Base-by-base conservation (phyloP, 2,329 filamentous ascomycete species). In the Ascocoryne sarcoides region DNA sequence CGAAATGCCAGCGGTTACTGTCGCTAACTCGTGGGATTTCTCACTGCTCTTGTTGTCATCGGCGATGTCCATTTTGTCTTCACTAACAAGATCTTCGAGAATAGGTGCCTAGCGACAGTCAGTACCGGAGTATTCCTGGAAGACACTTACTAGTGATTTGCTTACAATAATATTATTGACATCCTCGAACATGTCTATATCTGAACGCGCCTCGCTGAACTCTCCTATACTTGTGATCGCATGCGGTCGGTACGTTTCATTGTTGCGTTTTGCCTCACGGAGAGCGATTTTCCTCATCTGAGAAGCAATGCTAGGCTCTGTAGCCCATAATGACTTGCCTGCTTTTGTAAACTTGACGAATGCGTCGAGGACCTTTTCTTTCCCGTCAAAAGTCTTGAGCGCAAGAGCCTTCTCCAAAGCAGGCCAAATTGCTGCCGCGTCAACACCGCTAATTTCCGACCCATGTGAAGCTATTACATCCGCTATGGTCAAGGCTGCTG, bases 341-440 rank as follows among this genome's bases (percentile, higher is more conserved):
- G 79, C 76, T 53, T 76, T 71, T 0, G 84, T 78, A 53, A 96
- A 92, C 43, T 78, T 74, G 3, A 87, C 82, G 60, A 92, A 87
- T 4, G 84, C 81, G 32, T 79, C 72, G 2, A 96, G 69, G 21
- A 98, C 75, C 50, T 78, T 79, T 62, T 95, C 88, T 59, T 98
- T 98, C 16, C 87, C 87, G 1, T 83, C 74, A 70, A 95, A 98
- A 1, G 89, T 95, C 69, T 95, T 96, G 10, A 94, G 78, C 2
- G 78, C 75, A 30, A 96, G 65, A 1, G 85, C 79, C 55, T 83
- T 86, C 48, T 95, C 86, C 35, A 95, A 70, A 2, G 82, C 75
- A 0, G 85, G 85, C 90, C 90, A 98, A 16, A 95, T 67, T 12
- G 66, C 65, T 49, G 71, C 67, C 14, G 84, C 68, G 30, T 79